These are phyloP conservation scores for Tardiomyces blankii DNA, from an alignment of 1,139 yeast genomes.

Conservation along the genomic window DNA sequence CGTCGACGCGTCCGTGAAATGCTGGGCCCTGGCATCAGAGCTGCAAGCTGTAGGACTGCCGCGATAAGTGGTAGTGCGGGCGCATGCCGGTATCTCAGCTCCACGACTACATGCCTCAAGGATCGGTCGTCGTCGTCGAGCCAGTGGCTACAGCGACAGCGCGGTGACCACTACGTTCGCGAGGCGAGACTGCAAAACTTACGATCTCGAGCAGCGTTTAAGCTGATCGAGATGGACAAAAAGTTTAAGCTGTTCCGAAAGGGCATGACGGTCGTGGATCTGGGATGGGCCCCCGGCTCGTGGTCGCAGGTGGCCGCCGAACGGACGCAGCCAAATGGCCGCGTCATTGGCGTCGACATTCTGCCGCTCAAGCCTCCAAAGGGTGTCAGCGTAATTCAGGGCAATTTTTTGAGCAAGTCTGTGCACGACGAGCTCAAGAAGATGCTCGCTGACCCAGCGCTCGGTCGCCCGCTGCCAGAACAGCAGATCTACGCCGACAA, in stretches of 20 bases:
- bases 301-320: conserved; percentile 81
- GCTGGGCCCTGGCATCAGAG: too few species aligned
- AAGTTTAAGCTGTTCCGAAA: conserved; percentile 48
- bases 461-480: conserved; percentile 15
- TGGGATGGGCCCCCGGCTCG: conserved; percentile 95
- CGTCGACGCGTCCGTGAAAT: too few species aligned
- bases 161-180: conserved; percentile 48
- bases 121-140: conserved; percentile 38
- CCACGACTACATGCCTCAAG: background rate
- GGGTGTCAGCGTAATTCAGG: conserved; percentile 77
- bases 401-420: conserved; percentile 59
- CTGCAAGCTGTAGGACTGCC: too few species aligned
- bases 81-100: too few species aligned
- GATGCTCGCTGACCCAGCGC: conserved; percentile 33
- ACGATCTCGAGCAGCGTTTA: conserved; percentile 85
- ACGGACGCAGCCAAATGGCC: conserved; percentile 45
- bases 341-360: conserved; percentile 76
- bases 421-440: conserved; percentile 53
- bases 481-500: background rate
- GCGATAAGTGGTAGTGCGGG: too few species aligned
- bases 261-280: conserved; percentile 59
- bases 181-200: conserved; percentile 55
- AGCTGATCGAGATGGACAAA: conserved; percentile 53
- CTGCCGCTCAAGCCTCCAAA: conserved; percentile 66
- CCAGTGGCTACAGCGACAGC: conserved; percentile 67